Conservation (phyloP, 495 filamentous ascomycete species). For the Penicillium lagena region DNA sequence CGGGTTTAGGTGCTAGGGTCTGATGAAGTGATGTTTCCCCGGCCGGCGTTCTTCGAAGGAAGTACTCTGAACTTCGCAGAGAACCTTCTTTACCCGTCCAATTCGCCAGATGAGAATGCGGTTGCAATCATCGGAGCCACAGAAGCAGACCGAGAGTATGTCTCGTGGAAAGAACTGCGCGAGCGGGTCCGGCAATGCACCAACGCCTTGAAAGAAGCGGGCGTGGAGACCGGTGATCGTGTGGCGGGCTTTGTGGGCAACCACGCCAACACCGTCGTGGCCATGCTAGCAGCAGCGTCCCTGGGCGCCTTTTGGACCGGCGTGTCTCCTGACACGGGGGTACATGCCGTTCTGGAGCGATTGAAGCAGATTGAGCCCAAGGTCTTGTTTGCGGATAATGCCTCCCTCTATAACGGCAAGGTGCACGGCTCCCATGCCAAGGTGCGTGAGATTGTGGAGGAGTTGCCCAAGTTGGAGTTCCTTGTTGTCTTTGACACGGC, state of each 20-base stretch:
- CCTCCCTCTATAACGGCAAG: constrained; percentile 83
- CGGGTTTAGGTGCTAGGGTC: constrained; percentile 58
- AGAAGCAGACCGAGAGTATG: constrained; percentile 57
- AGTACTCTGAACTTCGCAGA: constrained; percentile 84
- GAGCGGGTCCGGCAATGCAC: constrained; percentile 70
- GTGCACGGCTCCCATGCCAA: constrained; percentile 66
- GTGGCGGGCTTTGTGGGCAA: constrained; percentile 87
- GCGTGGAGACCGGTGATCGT: constrained; percentile 59
- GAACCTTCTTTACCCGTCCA: constrained; percentile 76
- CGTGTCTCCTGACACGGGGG: constrained; percentile 78
- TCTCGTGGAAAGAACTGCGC: constrained; percentile 77
- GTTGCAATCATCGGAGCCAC: constrained; percentile 68
- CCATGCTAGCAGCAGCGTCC: constrained; percentile 73
- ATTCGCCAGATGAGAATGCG: constrained; percentile 47
- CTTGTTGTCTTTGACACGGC: constrained; percentile 67
- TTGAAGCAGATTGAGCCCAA: constrained; percentile 75
- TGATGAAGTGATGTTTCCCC: constrained; percentile 68
- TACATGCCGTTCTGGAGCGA: constrained; percentile 73
- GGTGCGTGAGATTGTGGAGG: constrained; percentile 60
- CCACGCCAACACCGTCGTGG: constrained; percentile 75
- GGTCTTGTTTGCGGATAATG: constrained; percentile 79
- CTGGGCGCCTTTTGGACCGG: constrained; percentile 89
- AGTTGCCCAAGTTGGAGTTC: constrained; percentile 54
- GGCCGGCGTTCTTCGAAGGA: constrained; percentile 75
- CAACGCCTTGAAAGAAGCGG: constrained; percentile 58